Evolutionary conservation across 2,329 filamentous ascomycete species (phyloP), one percentile per base, ranked within the genome.

Genomic region (Zymoseptoria tritici): DNA sequence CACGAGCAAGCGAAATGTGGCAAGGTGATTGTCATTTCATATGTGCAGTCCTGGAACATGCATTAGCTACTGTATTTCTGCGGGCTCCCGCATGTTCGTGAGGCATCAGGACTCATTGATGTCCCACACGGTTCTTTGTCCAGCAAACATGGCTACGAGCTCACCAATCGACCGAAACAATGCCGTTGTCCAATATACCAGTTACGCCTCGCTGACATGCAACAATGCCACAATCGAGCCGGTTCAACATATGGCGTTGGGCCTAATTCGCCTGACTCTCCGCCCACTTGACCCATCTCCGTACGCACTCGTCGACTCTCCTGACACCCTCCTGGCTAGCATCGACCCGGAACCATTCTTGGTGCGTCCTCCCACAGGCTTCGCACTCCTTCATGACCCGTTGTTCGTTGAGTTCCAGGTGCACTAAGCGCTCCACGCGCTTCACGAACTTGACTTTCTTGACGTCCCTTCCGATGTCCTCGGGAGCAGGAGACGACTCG

Each of bases 311-410:
- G 75, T 90, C 86, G 9, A 90, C 83, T 24, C 71, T 80, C 61
- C 81, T 83, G 2, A 97, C 81, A 0, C 87, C 89, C 26, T 86
- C 81, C 64, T 86, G 83, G 21, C 79, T 86, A 0, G 90, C 89
- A 62, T 90, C 85, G 1, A 97, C 86, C 76, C 95, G 89, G 72
- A 99, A 99, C 93, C 93, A 99, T 77, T 99, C 94, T 56, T 87
- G 80, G 74, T 99, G 94, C 68, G 91, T 87, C 70, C 86, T 86
- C 1, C 91, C 91, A 71, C 94, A 99, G 1, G 85, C 82, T 4
- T 80, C 79, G 69, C 94, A 99, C 56, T 83, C 83, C 19, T 73
- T 85, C 75, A 80, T 85, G 60, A 76, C 85, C 74, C 74, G 77
- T 66, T 80, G 76, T 49, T 80, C 80, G 4, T 80, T 80, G n/a